Evolutionary conservation across 768 basidiomycete genomes (phyloP).

Genomic region (Pleurotus platypus): DNA sequence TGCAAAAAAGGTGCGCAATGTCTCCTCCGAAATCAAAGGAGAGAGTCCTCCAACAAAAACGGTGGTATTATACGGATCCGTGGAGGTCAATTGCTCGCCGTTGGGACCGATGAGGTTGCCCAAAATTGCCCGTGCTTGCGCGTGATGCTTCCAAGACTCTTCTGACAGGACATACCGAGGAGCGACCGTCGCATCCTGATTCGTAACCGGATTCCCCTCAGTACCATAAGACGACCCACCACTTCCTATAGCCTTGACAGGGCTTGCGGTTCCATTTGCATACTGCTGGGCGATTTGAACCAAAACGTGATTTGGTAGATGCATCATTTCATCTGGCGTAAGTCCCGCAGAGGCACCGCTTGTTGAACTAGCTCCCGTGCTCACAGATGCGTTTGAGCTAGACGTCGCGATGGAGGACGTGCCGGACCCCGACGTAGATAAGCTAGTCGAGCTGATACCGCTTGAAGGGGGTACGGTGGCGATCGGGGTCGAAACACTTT

Average conservation of each 20-base stretch:
- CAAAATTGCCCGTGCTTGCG: constrained; percentile 78
- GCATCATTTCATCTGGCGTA: constrained; percentile 52
- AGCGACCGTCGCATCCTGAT: constrained; percentile 30
- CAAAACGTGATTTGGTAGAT: constrained; percentile 40
- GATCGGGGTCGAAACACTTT: constrained; percentile 71
- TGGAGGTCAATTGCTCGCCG: constrained; percentile 81
- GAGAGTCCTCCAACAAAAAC: constrained; percentile 92
- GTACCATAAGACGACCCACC: constrained; percentile 11
- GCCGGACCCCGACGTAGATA: constrained; percentile 40
- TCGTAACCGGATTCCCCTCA: constrained; percentile 3
- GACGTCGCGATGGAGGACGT: constrained; percentile 46
- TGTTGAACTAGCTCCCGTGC: constrained; percentile 49
- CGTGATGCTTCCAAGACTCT: constrained; percentile 83
- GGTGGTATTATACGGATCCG: constrained; percentile 95
- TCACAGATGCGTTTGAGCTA: constrained; percentile 47
- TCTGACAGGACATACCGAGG: constrained; percentile 61
- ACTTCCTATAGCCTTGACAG: constrained; percentile 25
- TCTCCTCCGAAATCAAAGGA: constrained; percentile 87
- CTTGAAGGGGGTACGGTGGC: constrained; percentile 37
- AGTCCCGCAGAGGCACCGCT: constrained; percentile 44
- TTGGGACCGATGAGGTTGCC: constrained; percentile 84
- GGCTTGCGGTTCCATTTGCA: constrained; percentile 28
- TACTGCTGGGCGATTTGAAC: constrained; percentile 49
- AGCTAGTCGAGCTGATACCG: constrained; percentile 30
- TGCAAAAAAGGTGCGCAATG: constrained; percentile 83